Evolutionary conservation across 2,329 filamentous ascomycete genomes (phyloP), one percentile per base, ranked within the genome.

Genomic region (Furcasterigmium sp.): DNA sequence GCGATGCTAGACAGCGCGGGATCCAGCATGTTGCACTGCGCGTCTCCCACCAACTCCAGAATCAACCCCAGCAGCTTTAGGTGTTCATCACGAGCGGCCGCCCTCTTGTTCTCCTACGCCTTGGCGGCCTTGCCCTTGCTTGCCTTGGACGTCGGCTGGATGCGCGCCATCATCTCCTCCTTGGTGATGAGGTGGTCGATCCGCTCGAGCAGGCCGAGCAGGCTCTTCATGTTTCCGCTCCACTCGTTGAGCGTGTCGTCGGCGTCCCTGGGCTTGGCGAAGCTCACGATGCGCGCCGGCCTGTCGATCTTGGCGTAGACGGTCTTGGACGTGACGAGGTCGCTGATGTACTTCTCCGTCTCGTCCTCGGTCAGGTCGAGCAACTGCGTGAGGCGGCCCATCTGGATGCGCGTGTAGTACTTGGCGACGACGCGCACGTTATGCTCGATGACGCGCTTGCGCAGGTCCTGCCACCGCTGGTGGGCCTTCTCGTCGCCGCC

Each of bases 101-200:
- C 17, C 32, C 7, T 15, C n/a, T 15, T 15, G 17, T 29, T 42
- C 42, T 55, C 54, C 44, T 64, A 63, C 41, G 62, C 65, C 54
- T 68, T 66, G 14, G 53, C 53, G 15, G 58, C 58, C 57, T 70
- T 66, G 28, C 59, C 54, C 53, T 65, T 65, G 44, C 56, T 56
- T 7, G 26, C 43, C 37, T 51, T 51, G 15, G 46, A 44, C 39
- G 67, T 69, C 6, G 88, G 88, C 65, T 93, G 85, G 57, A 98
- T 97, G 46, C 91, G 80, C 32, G 93, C 93, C 93, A 98, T 98
- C 93, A 98, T 98, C 76, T 98, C 93, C 70, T 98, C 93, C 76
- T 97, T 97, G 43, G 94, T 98, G 59, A 98, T 98, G 57, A 98
- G 75, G 65, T 98, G 93, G 61, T 98, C 93, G 48, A 98, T 94